Evolutionary conservation across 2,329 filamentous ascomycete species (phyloP).

Genomic region (Calonectria hawksworthii): DNA sequence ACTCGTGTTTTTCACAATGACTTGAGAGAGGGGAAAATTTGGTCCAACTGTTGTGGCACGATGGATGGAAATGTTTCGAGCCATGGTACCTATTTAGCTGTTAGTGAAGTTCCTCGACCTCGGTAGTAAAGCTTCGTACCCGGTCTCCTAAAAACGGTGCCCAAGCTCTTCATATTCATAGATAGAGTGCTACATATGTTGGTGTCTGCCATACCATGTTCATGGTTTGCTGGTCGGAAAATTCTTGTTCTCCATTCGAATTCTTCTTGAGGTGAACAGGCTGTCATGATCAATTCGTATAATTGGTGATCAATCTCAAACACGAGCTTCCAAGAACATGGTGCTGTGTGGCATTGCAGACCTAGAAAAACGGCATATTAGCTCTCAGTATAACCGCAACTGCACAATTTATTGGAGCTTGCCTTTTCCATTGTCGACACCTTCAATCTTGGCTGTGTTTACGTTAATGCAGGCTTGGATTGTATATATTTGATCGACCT

Average conservation of each 20-base stretch:
- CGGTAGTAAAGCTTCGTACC: slow-evolving; percentile 56
- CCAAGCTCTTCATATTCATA: slow-evolving; percentile 80
- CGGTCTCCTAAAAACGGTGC: slow-evolving; percentile 80
- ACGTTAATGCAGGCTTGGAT: slow-evolving; percentile 82
- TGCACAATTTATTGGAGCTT: slow-evolving; percentile 35
- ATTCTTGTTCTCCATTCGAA: slow-evolving; percentile 83
- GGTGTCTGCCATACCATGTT: slow-evolving; percentile 60
- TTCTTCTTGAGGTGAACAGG: slow-evolving; percentile 86
- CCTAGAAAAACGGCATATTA: slow-evolving; percentile 67
- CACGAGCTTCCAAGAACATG: slow-evolving; percentile 91
- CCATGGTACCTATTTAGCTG: slow-evolving; percentile 65
- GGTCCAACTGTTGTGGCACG: slow-evolving; percentile 81
- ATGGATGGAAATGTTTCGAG: slow-evolving; percentile 82
- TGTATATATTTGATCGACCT: slow-evolving; percentile 76
- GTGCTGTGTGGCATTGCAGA: slow-evolving; percentile 87
- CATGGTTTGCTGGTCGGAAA: slow-evolving; percentile 62
- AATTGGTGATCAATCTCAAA: slow-evolving; percentile 84
- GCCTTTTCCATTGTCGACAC: slow-evolving; percentile 83
- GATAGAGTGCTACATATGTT: slow-evolving; percentile 74
- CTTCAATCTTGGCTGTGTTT: slow-evolving; percentile 75
- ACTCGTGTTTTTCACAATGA: slow-evolving; percentile 90
- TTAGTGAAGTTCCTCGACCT: slow-evolving; percentile 19
- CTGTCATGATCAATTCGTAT: slow-evolving; percentile 89
- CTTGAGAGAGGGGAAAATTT: slow-evolving; percentile 77
- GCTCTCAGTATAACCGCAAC: neutral